Evolutionary conservation across 192 early-diverging fungal species (phyloP).

Genomic region (Coemansia sp.): DNA sequence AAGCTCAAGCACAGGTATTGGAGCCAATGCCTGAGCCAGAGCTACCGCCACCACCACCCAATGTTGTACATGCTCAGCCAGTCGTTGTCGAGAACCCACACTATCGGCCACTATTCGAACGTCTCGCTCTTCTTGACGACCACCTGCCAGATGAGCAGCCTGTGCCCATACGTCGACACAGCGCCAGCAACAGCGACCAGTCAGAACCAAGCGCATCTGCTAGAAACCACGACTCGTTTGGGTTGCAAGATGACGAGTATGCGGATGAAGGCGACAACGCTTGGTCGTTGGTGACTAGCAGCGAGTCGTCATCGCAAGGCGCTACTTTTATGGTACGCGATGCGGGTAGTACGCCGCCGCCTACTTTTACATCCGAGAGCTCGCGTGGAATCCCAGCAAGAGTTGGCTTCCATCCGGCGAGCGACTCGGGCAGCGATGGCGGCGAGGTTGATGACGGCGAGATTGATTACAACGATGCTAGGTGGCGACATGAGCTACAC

Average conservation of each 20-base stretch:
- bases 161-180: neutral
- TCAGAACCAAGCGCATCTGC: neutral
- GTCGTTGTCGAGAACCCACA: slow-evolving; percentile 46
- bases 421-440: neutral
- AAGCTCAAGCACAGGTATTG: neutral
- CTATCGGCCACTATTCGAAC: slow-evolving; percentile 38
- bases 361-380: slow-evolving; percentile 35
- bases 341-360: slow-evolving; percentile 9
- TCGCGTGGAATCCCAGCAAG: slow-evolving; percentile 30
- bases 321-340: neutral
- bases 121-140: slow-evolving; percentile 28
- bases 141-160: slow-evolving; percentile 36
- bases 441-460: neutral
- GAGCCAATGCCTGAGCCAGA: slow-evolving; percentile 1
- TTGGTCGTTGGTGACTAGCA: slow-evolving; percentile 29
- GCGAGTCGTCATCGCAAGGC: slow-evolving; percentile 6
- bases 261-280: slow-evolving; percentile 21
- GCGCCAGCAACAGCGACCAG: neutral
- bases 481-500: neutral
- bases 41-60: neutral
- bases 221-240: neutral
- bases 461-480: neutral
- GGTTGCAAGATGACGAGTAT: neutral
- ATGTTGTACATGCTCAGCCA: slow-evolving; percentile 24
- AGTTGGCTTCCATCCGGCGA: neutral